Evolutionary conservation across 331 rosid species (phyloP), one percentile per base, ranked within the genome.

Genomic region (Cydonia oblonga): DNA sequence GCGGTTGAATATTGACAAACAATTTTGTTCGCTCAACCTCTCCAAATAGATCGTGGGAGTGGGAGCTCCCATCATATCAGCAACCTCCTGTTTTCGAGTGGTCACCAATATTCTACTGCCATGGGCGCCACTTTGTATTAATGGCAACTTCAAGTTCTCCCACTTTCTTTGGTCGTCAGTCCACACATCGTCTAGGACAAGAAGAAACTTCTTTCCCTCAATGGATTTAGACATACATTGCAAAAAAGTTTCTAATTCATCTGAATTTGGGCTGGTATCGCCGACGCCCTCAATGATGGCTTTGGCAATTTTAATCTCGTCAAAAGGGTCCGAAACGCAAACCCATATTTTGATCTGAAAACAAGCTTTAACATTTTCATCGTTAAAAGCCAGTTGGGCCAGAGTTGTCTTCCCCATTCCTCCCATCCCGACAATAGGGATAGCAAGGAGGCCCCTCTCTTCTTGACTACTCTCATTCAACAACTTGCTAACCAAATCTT

Each of bases 351-450:
- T 23, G 9, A 23, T 38, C 4, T 16, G 60, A 16, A 72, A 72
- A 63, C 23, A 23, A 16, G 25, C 38, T 5, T 71, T 71, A 5
- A 71, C 68, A 19, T 2, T 4, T 15, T 40, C 38, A 40, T 59
- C 35, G 2, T 38, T 59, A 25, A 58, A 71, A 3, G n/a, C 68
- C 1, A 38, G 16, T 24, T 59, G 76, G 9, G 76, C 67, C 0
- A 38, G 40, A 12, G 57, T 57, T 5, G 75, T 71, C 19, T 71
- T 71, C 9, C 74, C 74, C 12, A 53, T 29, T 32, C 74, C 75
- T 23, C 51, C 66, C 33, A 6, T 20, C 66, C 76, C 68, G 9
- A 12, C 52, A 13, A 44, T 44, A 13, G 52, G 52, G 18, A 44
- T 44, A 18, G 12, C 18, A 14, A 44, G 52, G 13, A 18, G 44